Conservation (phyloP, 345 rosid species). For the Viola odorata region DNA sequence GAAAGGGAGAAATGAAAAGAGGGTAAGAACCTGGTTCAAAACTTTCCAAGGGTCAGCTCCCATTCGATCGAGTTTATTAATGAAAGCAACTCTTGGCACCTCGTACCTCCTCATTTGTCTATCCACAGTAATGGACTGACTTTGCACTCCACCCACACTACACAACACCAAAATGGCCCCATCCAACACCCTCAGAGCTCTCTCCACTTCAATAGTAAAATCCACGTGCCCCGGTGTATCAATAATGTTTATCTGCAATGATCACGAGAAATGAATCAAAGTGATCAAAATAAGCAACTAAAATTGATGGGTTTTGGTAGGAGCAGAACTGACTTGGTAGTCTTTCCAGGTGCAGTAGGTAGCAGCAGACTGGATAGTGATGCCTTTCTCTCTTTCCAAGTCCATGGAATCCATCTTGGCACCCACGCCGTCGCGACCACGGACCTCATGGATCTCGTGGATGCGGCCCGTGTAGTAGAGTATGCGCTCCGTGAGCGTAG, state of each 20-base stretch:
- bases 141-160: constrained; percentile 98
- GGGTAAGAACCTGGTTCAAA: constrained; percentile 60
- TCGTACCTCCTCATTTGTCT: constrained; percentile 98
- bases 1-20: neutral
- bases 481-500: constrained; percentile 88
- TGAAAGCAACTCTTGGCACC: constrained; percentile 90
- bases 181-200: constrained; percentile 91
- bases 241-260: constrained; percentile 72
- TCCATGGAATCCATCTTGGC: constrained; percentile 99
- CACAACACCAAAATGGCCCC: constrained; percentile 95
- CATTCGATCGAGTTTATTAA: constrained; percentile 97
- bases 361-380: constrained; percentile 97
- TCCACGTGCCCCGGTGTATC: constrained; percentile 99
- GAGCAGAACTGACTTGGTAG: constrained; percentile 49
- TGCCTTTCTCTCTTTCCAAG: constrained; percentile 96
- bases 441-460: constrained; percentile 97
- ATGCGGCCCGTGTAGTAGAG: constrained; percentile 89
- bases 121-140: constrained; percentile 98
- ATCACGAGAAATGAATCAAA: too few species aligned
- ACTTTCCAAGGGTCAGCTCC: constrained; percentile 99
- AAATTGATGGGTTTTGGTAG: too few species aligned
- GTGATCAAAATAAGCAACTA: too few species aligned
- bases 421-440: constrained; percentile 95
- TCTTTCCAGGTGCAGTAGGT: constrained; percentile 95
- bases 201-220: constrained; percentile 98